Evolutionary conservation across 2,329 filamentous ascomycete species (phyloP).

Genomic region (Talaromyces sp.): DNA sequence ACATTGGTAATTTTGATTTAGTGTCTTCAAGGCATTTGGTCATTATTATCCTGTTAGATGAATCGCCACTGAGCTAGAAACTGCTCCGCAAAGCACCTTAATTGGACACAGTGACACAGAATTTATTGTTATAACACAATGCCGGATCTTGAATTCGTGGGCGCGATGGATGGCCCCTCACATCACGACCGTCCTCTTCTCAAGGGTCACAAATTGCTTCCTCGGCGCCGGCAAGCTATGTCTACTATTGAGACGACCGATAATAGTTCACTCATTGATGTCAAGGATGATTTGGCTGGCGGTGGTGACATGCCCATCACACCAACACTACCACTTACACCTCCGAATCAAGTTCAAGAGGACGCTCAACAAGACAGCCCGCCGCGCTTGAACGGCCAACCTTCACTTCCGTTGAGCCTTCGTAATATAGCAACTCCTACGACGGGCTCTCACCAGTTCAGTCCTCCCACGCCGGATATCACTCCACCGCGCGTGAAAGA

Average conservation of each 20-base stretch:
- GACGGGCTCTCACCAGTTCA: conserved; percentile 63
- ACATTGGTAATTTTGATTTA: not conserved
- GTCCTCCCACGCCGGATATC: conserved; percentile 70
- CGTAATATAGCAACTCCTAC: conserved; percentile 29
- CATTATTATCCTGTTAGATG: not conserved
- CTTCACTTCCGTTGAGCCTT: conserved; percentile 23
- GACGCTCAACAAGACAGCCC: conserved; percentile 1
- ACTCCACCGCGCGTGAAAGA: conserved; percentile 60
- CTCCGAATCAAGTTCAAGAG: conserved; percentile 30
- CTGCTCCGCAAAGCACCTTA: not conserved
- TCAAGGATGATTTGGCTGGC: conserved; percentile 26
- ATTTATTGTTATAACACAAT: conserved; percentile 23
- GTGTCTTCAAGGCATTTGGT: not conserved
- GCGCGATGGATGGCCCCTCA: conserved; percentile 27
- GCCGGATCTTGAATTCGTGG: conserved; percentile 30
- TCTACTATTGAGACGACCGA: conserved; percentile 20
- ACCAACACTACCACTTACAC: conserved; percentile 37
- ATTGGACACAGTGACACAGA: not conserved
- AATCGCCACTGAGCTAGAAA: not conserved
- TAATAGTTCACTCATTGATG: conserved; percentile 25
- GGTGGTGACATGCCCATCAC: conserved; percentile 23
- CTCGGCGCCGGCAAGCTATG: conserved; percentile 31
- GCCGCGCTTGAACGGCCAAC: conserved; percentile 4
- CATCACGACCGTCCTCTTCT: conserved; percentile 30
- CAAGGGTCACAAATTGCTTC: conserved; percentile 42